Evolutionary conservation across 345 rosid genomes (phyloP), one percentile per base, ranked within the genome.

Genomic region (Zanthoxylum bungeanum): DNA sequence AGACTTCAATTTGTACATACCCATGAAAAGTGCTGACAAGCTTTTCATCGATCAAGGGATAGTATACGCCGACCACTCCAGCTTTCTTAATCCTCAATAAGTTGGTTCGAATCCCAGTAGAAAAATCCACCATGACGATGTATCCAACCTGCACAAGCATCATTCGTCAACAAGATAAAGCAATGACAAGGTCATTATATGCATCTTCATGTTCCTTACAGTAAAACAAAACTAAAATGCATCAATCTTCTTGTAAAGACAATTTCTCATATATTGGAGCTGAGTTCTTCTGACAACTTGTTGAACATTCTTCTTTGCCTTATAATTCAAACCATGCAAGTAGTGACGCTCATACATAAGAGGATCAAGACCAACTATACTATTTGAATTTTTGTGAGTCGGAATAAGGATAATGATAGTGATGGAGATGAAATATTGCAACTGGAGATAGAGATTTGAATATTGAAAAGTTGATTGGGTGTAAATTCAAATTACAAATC

Each of bases 61-160:
- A 98, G 82, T 82, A 88, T 30, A 87, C 86, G 3, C 97, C 99
- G 3, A 84, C 96, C n/a, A 92, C 91, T 39, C 53, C 76, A 62
- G 98, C 96, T 36, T 91, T 90, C 70, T 80, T 88, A 84, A 95
- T 85, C 75, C 99, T 85, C 74, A 91, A 72, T 16, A 92, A 74
- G 67, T 80, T 85, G 71, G 46, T 83, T 83, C 91, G 85, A 66
- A 33, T 27, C 5, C 96, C 91, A 19, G 91, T 83, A 17, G 58
- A 73, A 70, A 82, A 90, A 72, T 95, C 96, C 64, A 83, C 80
- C 98, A 91, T 89, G 60, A 92, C 93, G 63, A 92, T 86, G 81
- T 92, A 95, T 64, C 99, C 99, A 66, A 84, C 99, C 99, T 92
- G 84, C 71, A 80, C 12, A n/a, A 47, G 51, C 49, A 73, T n/a